Base-by-base conservation (phyloP, 352 stramenopile species). In the Phytophthora agathidicida region DNA sequence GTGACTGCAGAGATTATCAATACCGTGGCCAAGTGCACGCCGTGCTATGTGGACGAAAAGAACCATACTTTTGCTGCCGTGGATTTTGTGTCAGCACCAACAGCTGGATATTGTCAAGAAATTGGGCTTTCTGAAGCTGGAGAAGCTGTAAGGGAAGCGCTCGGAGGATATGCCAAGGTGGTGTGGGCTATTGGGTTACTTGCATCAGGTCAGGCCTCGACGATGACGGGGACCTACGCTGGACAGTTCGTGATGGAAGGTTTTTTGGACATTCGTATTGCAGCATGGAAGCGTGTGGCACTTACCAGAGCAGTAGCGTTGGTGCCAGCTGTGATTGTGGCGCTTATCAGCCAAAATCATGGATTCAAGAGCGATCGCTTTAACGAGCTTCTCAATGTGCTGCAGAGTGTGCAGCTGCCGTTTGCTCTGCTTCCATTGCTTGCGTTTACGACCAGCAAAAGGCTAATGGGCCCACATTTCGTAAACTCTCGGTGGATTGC, bases 171-270 rank as follows among this genome's bases (percentile, higher is more conserved):
- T 27, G 87, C 83, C 1, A 80, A 80, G 23, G 62, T 87, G 33
- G 68, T 98, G 11, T 98, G 93, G 91, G 92, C 81, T 5, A 80
- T 98, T 27, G 94, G 91, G 0, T 54, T 98, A 38, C 68, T 98
- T 17, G 94, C 94, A 1, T 95, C 94, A 0, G 93, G 93, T 6
- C 90, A 98, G 53, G 88, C 80, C 36, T 91, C 76, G 11, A 96
- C 91, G 4, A 98, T 98, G 79, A 98, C 94, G 1, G 94, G 89
- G 6, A 98, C 94, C 11, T 98, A 97, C 60, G 91, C 94, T 3
- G 93, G 93, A 6, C 94, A 98, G 68, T 97, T 97, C 37, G 86
- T 98, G 17, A 98, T 98, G 86, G 89, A 97, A 47, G 94, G 91
- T 10, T 98, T 98, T 63, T 57, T 98, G 9, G 65, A 96, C 36